Base-by-base conservation (phyloP, 257 asterid genomes). In the Forsythia suspensa region DNA sequence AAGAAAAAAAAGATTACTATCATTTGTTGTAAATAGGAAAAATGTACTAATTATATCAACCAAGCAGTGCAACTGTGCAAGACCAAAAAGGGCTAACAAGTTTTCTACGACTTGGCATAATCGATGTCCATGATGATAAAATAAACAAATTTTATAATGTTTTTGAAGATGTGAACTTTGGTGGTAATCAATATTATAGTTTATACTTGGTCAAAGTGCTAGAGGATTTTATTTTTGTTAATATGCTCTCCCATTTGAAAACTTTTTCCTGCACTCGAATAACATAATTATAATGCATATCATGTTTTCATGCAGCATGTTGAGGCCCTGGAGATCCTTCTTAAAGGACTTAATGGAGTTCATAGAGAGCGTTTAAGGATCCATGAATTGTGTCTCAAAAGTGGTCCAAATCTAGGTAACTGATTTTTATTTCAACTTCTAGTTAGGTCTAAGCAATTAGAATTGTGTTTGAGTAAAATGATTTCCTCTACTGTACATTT, bases 321-420 rank as follows among this genome's bases (percentile, higher is more conserved):
- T 75, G 98, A 94, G 84, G 99, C 98, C 55, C 84, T 93, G 59
- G 96, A 93, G 89, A 91, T 96, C 87, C 98, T 95, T 76, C 98
- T 96, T 85, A 97, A 88, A 85, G 98, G 99, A 37, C 94, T 94
- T 37, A 88, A 92, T 57, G 99, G 97, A 74, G 97, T 94, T 78
- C 97, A 87, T 69, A 85, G 91, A 69, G 96, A 92, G 84, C 91
- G 97, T 59, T 72, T 96, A 78, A 79, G 91, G 90, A 83, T 91
- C 88, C 97, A 94, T 73, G 97, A 96, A 84, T 69, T 96, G 70
- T 96, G 97, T 82, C 82, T 94, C 81, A 96, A 94, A 84, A 96
- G 94, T 83, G 92, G 82, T 71, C 94, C 97, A 12, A 91, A 88
- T 77, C 88, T 96, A 42, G 98, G 98, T 96, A 80, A 86, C 57